Evolutionary conservation across 192 early-diverging fungal species (phyloP), one percentile per base, ranked within the genome.

Genomic region (Entomortierella parvispora): DNA sequence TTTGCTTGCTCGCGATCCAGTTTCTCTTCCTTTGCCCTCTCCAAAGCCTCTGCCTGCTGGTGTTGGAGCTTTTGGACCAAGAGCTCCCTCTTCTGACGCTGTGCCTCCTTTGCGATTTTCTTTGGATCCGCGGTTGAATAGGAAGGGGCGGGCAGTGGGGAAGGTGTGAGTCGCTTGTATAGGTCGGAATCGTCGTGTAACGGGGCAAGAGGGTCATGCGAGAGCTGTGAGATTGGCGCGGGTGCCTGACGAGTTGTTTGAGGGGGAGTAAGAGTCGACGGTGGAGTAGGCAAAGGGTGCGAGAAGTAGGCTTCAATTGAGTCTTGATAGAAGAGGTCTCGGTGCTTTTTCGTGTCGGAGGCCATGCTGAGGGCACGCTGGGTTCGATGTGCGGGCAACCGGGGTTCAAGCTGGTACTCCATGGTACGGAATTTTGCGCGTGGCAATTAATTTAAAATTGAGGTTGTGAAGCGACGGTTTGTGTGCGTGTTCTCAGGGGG

Each of bases 281-380:
- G 31, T 34, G 34, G 48, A 28, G 23, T 15, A 43, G 26, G 33
- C 25, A 3, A 42, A 2, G 8, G 49, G 29, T 44, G 6, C 3
- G 59, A 10, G 25, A 56, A 20, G 23, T 9, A 33, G 15, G 61
- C 45, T 51, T 37, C 34, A 22, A 33, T n/a, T 3, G n/a, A 33
- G 54, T 29, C 20, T 6, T 22, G n/a, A 33, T 33, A 23, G 33
- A 42, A 10, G 3, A 52, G 10, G 22, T 62, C 52, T 15, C 59
- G 47, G n/a, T 22, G 14, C 14, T 26, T 25, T 33, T 65, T 29
- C 18, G 65, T 42, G 20, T 76, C 71, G 29, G 71, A 18, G 18
- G 65, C 52, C 52, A 76, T 61, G 25, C 71, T 76, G 46, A 47
- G 58, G 33, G 71, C 64, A 8, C 71, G 62, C 10, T 65, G 64